phyloP scores from a whole-genome alignment of 306 rosid species.

The Glycyrrhiza uralensis region DNA sequence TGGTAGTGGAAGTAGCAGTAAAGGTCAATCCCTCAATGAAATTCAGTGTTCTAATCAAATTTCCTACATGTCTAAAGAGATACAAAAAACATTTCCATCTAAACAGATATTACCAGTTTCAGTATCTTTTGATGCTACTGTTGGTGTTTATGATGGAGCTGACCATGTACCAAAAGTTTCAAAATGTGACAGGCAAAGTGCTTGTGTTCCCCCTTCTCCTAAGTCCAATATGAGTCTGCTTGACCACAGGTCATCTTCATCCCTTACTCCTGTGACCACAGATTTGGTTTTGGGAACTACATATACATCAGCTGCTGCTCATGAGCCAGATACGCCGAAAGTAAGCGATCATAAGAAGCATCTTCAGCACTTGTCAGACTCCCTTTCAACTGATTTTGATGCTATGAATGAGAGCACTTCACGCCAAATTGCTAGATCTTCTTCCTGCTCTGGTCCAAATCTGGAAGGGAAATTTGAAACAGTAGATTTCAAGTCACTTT shows the following conservation, averaged over 20 bases:
- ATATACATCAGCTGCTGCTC: conserved; percentile 46
- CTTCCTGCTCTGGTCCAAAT: conserved; percentile 43
- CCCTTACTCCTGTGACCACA: conserved; percentile 63
- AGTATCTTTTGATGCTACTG: conserved; percentile 35
- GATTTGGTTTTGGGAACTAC: conserved; percentile 92
- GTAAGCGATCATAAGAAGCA: conserved; percentile 33
- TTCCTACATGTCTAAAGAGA: conserved; percentile 31
- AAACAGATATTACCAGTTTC: conserved; percentile 38
- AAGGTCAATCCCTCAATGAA: conserved; percentile 39
- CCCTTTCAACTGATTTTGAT: conserved; percentile 50
- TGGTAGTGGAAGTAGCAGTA: conserved; percentile 43
- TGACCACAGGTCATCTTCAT: conserved; percentile 37
- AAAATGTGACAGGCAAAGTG: conserved; percentile 28
- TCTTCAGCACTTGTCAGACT: conserved; percentile 46
- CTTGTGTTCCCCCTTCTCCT: conserved; percentile 31
- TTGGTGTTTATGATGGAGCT: conserved; percentile 18
- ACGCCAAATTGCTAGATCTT: conserved; percentile 39
- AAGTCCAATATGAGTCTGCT: conserved; percentile 23
- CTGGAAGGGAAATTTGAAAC: conserved; percentile 42
- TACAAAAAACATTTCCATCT: conserved; percentile 31
- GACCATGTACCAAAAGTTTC: conserved; percentile 31
- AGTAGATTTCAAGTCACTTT: conserved; percentile 62
- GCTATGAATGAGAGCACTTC: conserved; percentile 37
- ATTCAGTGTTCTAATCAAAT: conserved; percentile 32
- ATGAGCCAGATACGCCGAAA: conserved; percentile 44